These are phyloP conservation scores for Capillidium rhysosporum DNA, from an alignment of 371 early-diverging fungal species.

Conservation along the genomic window DNA sequence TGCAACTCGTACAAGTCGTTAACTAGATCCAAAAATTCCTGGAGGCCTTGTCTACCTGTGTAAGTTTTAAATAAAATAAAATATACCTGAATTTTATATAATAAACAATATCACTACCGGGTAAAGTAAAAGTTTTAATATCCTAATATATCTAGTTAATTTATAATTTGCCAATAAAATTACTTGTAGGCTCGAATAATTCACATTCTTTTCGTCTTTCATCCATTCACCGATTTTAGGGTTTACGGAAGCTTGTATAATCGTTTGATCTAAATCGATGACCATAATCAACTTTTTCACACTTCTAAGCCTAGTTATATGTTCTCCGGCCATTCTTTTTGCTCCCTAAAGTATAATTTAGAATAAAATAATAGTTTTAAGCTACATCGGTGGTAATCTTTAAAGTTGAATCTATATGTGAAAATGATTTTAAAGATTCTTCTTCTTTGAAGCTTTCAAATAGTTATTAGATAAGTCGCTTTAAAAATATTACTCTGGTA, in stretches of 20 bases:
- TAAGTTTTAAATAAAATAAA: constrained; percentile 4
- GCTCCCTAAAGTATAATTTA: constrained; percentile 37
- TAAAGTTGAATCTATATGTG: too few species aligned
- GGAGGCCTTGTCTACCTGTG: constrained; percentile 44
- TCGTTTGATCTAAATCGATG: constrained; percentile 96
- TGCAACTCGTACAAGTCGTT: constrained; percentile 77
- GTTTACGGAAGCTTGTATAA: constrained; percentile 91
- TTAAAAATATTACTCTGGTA: background rate
- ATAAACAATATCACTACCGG: constrained; percentile 40
- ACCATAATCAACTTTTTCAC: constrained; percentile 76
- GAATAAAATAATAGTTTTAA: background rate
- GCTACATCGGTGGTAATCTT: background rate
- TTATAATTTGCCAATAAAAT: background rate
- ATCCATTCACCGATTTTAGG: constrained; percentile 63
- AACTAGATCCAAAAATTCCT: constrained; percentile 52
- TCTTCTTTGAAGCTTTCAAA: background rate
- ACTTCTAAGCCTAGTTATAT: constrained; percentile 35
- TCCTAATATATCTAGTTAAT: constrained; percentile 18
- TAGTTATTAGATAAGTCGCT: background rate
- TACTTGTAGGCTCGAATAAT: constrained; percentile 25
- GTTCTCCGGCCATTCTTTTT: constrained; percentile 47
- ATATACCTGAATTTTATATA: constrained; percentile 61
- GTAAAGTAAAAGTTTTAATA: constrained; percentile 50
- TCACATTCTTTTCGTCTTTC: constrained; percentile 39
- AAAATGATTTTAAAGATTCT: background rate